Evolutionary conservation across 441 rosid genomes (phyloP).

Genomic region (Arabidopsis hybrid): DNA sequence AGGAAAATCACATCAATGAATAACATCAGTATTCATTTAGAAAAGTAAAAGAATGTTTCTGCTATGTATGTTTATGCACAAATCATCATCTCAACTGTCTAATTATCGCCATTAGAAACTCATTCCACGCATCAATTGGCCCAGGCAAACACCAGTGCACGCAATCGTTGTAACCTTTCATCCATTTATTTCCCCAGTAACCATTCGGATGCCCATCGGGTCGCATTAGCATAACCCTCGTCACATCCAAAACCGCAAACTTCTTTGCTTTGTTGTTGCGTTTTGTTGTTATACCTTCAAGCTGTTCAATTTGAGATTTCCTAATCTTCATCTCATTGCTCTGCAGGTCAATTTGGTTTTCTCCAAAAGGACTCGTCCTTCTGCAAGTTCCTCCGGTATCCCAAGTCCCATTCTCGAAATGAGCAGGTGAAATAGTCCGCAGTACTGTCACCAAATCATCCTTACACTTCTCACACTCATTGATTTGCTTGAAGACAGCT

Average conservation of each 20-base stretch:
- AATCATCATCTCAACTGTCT: conserved; percentile 37
- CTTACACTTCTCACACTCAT: conserved; percentile 49
- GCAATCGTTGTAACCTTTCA: conserved; percentile 78
- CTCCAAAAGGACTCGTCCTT: conserved; percentile 58
- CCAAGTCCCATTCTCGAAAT: conserved; percentile 88
- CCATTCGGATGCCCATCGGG: conserved; percentile 84
- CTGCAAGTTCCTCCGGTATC: conserved; percentile 74
- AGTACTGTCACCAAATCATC: conserved; percentile 47
- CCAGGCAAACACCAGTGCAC: conserved; percentile 97
- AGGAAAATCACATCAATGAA: not conserved
- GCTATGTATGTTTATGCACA: conserved; percentile 5
- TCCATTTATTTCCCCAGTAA: conserved; percentile 66
- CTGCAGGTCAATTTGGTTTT: conserved; percentile 35
- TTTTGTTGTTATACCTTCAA: conserved; percentile 43
- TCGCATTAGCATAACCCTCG: conserved; percentile 75
- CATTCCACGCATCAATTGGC: conserved; percentile 82
- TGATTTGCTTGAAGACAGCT: conserved; percentile 53
- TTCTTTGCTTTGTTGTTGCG: conserved; percentile 41
- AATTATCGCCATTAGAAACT: conserved; percentile 63
- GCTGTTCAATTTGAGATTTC: conserved; percentile 57
- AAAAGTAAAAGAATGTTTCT: conserved; percentile 12
- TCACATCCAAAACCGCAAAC: conserved; percentile 68
- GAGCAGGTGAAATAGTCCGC: conserved; percentile 88
- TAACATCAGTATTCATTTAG: conserved; percentile 20
- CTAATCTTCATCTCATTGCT: conserved; percentile 58